A percentile compares a stretch with the other conserved stretches of the same genome.
Evolutionary conservation across 805 yeast genomes (phyloP).

Genomic region (Zygotorulaspora florentina): DNA sequence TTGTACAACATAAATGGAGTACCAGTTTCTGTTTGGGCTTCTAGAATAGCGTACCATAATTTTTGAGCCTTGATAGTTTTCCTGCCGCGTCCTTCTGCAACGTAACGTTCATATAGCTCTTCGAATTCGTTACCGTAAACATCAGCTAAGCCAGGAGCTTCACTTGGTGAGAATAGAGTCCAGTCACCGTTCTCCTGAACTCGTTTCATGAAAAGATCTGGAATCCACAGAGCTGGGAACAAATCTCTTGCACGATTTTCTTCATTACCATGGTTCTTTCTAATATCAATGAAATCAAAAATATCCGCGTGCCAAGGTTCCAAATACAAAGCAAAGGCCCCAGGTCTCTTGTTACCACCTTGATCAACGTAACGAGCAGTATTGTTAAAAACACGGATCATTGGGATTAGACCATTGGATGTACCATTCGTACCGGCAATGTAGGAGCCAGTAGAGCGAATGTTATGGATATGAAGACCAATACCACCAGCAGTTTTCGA

Average conservation of each 20-base stretch:
- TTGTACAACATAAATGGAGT: slow-evolving; percentile 92
- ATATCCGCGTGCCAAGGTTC: slow-evolving; percentile 98
- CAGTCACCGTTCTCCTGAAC: slow-evolving; percentile 76
- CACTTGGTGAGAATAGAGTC: slow-evolving; percentile 87
- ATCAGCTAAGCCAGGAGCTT: slow-evolving; percentile 81
- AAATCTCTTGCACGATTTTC: slow-evolving; percentile 90
- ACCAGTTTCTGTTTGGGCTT: slow-evolving; percentile 94
- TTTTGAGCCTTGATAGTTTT: slow-evolving; percentile 78
- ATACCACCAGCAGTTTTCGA: slow-evolving; percentile 96
- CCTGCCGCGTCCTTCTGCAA: slow-evolving; percentile 59
- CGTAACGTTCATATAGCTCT: slow-evolving; percentile 66
- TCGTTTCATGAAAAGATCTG: slow-evolving; percentile 89
- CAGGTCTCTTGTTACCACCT: slow-evolving; percentile 98
- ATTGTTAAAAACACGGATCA: slow-evolving; percentile 90
- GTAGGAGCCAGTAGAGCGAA: slow-evolving; percentile 80
- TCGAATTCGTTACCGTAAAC: slow-evolving; percentile 82
- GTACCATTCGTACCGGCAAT: slow-evolving; percentile 91
- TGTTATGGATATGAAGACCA: slow-evolving; percentile 84
- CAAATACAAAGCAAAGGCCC: slow-evolving; percentile 88
- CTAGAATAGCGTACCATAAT: slow-evolving; percentile 83
- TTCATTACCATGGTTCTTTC: slow-evolving; percentile 94
- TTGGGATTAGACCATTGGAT: slow-evolving; percentile 91
- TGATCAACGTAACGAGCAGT: slow-evolving; percentile 97
- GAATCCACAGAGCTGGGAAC: slow-evolving; percentile 91
- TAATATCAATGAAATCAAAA: slow-evolving; percentile 76